phyloP scores from a whole-genome alignment of 805 yeast species.

The Pichia pseudocactophila region DNA sequence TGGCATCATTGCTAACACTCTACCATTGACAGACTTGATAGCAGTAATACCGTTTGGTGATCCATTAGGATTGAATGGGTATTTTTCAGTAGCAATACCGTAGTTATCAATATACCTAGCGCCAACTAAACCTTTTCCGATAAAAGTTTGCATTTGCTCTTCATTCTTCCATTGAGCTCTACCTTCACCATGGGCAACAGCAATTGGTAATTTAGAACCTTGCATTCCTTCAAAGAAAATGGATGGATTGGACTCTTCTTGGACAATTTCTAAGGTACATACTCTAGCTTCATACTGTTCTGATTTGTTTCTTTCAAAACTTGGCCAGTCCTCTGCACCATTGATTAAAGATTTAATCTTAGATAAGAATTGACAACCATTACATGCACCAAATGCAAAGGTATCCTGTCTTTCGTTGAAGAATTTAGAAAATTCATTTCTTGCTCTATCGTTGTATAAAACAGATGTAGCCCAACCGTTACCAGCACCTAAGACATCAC shows the following conservation, averaged over 20 bases:
- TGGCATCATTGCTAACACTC: conserved; percentile 98
- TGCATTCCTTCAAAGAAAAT: conserved; percentile 84
- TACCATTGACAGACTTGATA: conserved; percentile 79
- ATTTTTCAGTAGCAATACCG: conserved; percentile 71
- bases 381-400: conserved; percentile 96
- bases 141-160: conserved; percentile 40
- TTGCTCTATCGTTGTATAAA: conserved; percentile 67
- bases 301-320: conserved; percentile 80
- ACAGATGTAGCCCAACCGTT: conserved; percentile 99
- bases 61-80: conserved; percentile 95
- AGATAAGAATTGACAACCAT: conserved; percentile 94
- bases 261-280: conserved; percentile 70
- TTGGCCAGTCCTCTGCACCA: conserved; percentile 93
- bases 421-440: conserved; percentile 67
- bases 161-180: conserved; percentile 59
- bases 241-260: conserved; percentile 33
- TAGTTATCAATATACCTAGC: conserved; percentile 86
- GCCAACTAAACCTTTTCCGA: conserved; percentile 45
- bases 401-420: conserved; percentile 85
- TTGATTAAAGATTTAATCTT: conserved; percentile 82
- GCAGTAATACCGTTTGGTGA: conserved; percentile 92
- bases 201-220: conserved; percentile 91
- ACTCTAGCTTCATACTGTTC: conserved; percentile 98
- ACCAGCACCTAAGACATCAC: conserved; percentile 98
- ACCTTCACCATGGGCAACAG: conserved; percentile 99